These are phyloP conservation scores for Populus trichocarpa DNA, from an alignment of 441 rosid genomes.

Conservation along the genomic window DNA sequence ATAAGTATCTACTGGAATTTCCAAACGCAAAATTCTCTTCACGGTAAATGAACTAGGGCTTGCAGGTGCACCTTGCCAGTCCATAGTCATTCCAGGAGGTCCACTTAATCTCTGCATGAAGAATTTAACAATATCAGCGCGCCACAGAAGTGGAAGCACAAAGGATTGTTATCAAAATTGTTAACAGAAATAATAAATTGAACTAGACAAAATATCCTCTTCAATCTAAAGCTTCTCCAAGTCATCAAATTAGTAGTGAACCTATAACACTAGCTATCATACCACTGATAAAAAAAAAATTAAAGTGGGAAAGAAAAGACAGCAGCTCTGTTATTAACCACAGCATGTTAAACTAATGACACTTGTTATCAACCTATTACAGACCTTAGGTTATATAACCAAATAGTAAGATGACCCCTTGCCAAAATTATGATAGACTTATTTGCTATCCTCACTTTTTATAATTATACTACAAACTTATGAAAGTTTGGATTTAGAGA, in stretches of 20 bases:
- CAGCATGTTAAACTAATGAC: background rate
- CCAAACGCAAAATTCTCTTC: conserved; percentile 92
- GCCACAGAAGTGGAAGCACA: background rate
- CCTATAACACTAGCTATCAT: background rate
- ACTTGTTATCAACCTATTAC: background rate
- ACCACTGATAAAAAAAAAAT: background rate
- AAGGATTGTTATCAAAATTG: background rate
- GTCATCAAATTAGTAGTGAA: background rate
- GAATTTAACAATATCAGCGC: conserved; percentile 3
- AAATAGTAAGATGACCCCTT: background rate
- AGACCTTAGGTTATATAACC: background rate
- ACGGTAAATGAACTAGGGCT: conserved; percentile 87
- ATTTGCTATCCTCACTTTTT: background rate
- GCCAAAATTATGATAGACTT: background rate
- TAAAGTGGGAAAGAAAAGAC: background rate
- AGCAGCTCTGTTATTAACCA: background rate
- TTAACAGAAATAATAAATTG: background rate
- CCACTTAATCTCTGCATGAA: conserved; percentile 68
- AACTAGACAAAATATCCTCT: background rate
- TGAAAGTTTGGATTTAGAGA: background rate
- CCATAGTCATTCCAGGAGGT: conserved; percentile 92
- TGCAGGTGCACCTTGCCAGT: conserved; percentile 95
- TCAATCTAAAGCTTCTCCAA: background rate
- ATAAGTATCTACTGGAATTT: conserved; percentile 89
- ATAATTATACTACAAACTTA: background rate